A percentile compares a stretch with the other conserved stretches of the same genome.
Evolutionary conservation across 2,329 filamentous ascomycete species (phyloP).

Genomic region (Trichoderma brevicompactum): DNA sequence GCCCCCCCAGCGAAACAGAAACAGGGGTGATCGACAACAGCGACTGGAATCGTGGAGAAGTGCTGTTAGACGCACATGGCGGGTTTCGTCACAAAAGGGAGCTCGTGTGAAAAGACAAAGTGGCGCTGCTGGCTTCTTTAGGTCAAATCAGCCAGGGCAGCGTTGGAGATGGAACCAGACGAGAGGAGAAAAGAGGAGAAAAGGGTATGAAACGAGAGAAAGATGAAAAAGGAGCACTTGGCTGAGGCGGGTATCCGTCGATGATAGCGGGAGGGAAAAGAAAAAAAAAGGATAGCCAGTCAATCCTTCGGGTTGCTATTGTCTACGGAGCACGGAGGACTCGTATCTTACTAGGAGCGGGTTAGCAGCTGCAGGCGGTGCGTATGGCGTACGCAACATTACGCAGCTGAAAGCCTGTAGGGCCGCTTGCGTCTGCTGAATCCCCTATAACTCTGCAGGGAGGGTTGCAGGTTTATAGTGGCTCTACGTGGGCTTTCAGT

Average conservation of each 20-base stretch:
- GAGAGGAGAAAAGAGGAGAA: not conserved
- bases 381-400: constrained; percentile 17
- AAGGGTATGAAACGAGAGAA: constrained; percentile 10
- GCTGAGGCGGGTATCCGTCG: constrained; percentile 14
- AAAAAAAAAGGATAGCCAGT: not conserved
- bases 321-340: no score
- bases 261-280: not conserved
- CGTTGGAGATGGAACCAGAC: not conserved
- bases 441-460: not conserved
- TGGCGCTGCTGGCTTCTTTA: not conserved
- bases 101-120: not conserved
- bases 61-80: constrained; percentile 25
- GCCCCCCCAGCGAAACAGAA: not conserved
- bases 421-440: constrained; percentile 7
- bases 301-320: not conserved
- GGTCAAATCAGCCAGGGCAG: constrained; percentile 4
- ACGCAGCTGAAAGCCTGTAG: constrained; percentile 14
- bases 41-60: constrained; percentile 22
- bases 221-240: constrained; percentile 10
- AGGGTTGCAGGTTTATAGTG: not conserved
- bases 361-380: constrained; percentile 17
- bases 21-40: constrained; percentile 1
- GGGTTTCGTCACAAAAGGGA: not conserved
- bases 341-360: constrained; percentile 12
- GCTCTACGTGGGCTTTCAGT: no score